Evolutionary conservation across 495 filamentous ascomycete species (phyloP).

Genomic region (Cercophora samala): DNA sequence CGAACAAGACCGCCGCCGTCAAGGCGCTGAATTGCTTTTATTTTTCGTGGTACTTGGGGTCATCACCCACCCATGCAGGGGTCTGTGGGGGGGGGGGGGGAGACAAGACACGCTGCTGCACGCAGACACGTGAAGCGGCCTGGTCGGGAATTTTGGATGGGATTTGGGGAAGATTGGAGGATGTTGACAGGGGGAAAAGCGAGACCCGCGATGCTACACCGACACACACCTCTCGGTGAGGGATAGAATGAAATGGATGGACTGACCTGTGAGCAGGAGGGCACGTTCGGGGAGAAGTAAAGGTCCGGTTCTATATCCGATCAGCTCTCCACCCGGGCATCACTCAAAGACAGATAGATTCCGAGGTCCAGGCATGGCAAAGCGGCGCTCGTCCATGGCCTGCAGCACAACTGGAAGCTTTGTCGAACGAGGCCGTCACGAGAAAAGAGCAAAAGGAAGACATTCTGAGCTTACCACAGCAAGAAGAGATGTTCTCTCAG

Average conservation of each 20-base stretch:
- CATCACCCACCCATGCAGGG: slow-evolving; percentile 24
- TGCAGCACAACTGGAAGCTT: not conserved
- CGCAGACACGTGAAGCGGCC: slow-evolving; percentile 30
- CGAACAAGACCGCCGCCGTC: not conserved
- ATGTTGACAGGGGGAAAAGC: not conserved
- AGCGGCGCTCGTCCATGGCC: not conserved
- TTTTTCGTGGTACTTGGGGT: slow-evolving; percentile 14
- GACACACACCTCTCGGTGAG: slow-evolving; percentile 6
- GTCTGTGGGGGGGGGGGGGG: slow-evolving; percentile 27
- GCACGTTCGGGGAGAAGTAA: not conserved
- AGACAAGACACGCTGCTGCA: slow-evolving; percentile 31
- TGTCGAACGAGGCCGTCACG: not conserved
- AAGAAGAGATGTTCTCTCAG: no score
- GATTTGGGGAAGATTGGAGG: slow-evolving; percentile 16
- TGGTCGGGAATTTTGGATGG: slow-evolving; percentile 16
- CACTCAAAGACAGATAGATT: no score
- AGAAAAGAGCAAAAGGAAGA: no score
- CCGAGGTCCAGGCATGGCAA: not conserved
- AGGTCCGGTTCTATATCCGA: not conserved
- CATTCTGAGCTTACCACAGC: no score
- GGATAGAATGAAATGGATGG: slow-evolving; percentile 13
- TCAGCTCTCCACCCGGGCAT: not conserved
- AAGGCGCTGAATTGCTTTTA: not conserved
- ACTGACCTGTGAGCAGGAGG: not conserved
- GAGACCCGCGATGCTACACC: not conserved